Evolutionary conservation across 2,329 filamentous ascomycete genomes (phyloP).

Genomic region (Pochonia chlamydosporia): DNA sequence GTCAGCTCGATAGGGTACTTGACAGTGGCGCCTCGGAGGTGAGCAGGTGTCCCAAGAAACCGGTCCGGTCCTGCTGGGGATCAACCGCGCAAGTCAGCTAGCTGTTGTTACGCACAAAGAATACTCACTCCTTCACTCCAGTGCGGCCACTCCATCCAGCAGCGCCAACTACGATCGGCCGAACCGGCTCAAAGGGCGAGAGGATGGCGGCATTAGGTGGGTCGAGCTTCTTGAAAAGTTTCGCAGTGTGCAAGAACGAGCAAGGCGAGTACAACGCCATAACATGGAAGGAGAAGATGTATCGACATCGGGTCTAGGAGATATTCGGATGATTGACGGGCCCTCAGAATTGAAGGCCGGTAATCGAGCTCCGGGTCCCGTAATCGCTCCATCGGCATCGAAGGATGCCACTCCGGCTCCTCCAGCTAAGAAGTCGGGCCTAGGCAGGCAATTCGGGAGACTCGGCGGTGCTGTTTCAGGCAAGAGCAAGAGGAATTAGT

Average conservation of each 20-base stretch:
- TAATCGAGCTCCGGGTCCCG: conserved; percentile 28
- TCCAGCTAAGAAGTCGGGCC: conserved; percentile 52
- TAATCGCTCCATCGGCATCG: conserved; percentile 34
- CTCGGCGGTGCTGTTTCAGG: conserved; percentile 66
- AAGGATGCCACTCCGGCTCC: conserved; percentile 42
- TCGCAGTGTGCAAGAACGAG: conserved; percentile 80
- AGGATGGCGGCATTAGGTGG: conserved; percentile 86
- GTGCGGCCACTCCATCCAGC: conserved; percentile 41
- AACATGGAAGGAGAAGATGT: conserved; percentile 46
- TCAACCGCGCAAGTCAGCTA: too few relatives aligned
- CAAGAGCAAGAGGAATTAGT: conserved; percentile 46
- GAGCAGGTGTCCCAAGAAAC: conserved; percentile 35
- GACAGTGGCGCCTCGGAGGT: conserved; percentile 75
- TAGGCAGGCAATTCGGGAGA: conserved; percentile 64
- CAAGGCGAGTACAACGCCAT: conserved; percentile 63
- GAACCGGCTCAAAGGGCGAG: conserved; percentile 73
- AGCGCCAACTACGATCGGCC: conserved; percentile 62
- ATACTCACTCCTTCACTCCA: conserved; percentile 13
- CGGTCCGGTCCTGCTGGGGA: too few relatives aligned
- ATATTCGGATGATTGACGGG: conserved; percentile 36
- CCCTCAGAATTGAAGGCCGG: conserved; percentile 34
- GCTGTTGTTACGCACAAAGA: not conserved
- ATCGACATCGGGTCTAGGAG: conserved; percentile 36
- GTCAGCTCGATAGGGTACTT: conserved; percentile 96
- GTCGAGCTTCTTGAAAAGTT: conserved; percentile 92